Base-by-base conservation (phyloP, 371 early-diverging fungal species). In the Lichtheimia corymbifera region DNA sequence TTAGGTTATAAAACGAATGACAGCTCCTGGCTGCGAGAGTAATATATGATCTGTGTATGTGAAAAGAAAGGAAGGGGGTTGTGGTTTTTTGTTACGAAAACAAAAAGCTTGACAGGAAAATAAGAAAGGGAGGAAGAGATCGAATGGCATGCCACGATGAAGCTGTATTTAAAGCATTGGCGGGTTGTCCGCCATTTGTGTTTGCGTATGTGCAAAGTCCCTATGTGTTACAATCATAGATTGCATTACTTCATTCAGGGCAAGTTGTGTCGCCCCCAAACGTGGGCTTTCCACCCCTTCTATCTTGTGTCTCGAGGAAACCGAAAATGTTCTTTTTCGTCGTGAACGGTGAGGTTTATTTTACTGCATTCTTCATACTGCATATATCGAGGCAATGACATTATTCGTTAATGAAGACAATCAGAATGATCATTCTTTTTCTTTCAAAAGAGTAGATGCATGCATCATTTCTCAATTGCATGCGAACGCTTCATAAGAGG, bases 201-300 rank as follows among this genome's bases (percentile, higher is more conserved):
- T 20, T 41, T 20, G 47, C 22, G 47, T 18, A 47, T 47, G 22
- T 45, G 59, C 43, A 59, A 59, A 59, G 14, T 52, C 50, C 25
- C 55, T 28, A 56, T 42, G 70, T 70, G 25, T 63, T 44, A 70
- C 70, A 65, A 65, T 47, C 50, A 70, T 64, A 59, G 62, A 70
- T 70, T 70, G 65, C 65, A 65, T 70, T 62, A 22, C 58, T 61
- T 58, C 60, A 62, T 59, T 67, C 59, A 59, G 53, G 54, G 40
- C 59, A 15, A 43, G 30, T 65, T 65, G 62, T 65, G 65, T 63
- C 27, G 55, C 65, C 52, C 52, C 45, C 42, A 53, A 64, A 53
- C 35, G 35, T 35, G 35, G 35, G 57, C 55, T 69, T 47, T 65
- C 70, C 65, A 53, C 61, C 49, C 22, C 58, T 65, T 65, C 65